Evolutionary conservation across 257 asterid genomes (phyloP).

Genomic region (Gentiana macrophylla): DNA sequence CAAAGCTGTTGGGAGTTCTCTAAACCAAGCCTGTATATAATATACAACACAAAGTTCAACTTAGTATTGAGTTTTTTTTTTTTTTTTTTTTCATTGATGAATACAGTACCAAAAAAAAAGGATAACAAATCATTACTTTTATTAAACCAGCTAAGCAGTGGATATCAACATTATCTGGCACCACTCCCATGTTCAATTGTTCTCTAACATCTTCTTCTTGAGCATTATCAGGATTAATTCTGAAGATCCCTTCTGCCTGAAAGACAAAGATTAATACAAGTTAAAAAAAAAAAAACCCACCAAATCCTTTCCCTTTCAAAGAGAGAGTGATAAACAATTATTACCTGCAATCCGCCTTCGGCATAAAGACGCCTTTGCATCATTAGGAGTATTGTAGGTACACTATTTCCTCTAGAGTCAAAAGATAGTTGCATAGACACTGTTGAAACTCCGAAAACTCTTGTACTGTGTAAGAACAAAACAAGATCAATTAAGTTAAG

Average conservation of each 20-base stretch:
- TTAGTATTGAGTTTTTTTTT: too few species aligned
- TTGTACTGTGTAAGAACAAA: conserved; percentile 33
- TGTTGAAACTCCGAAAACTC: conserved; percentile 89
- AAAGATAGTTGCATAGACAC: conserved; percentile 93
- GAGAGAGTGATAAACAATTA: too few species aligned
- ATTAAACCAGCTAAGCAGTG: conserved; percentile 40
- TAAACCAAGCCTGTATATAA: conserved; percentile 57
- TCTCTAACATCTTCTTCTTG: conserved; percentile 32
- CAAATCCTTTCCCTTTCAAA: too few species aligned
- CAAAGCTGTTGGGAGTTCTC: conserved; percentile 76
- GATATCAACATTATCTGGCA: conserved; percentile 27
- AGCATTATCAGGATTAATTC: conserved; percentile 32
- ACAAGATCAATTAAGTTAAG: neutral
- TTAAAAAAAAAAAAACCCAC: too few species aligned
- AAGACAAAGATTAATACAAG: neutral
- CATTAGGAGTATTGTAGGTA: conserved; percentile 79
- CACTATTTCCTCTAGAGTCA: conserved; percentile 75
- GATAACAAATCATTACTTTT: conserved; percentile 16
- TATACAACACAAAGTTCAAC: too few species aligned
- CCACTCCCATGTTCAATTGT: conserved; percentile 24
- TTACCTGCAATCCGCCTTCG: conserved; percentile 80
- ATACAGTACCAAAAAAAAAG: neutral
- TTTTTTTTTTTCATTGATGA: too few species aligned
- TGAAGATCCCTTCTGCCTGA: conserved; percentile 35
- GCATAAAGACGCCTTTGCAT: conserved; percentile 73